Conservation (phyloP, 352 stramenopile species). For the Bremia lactucae region DNA sequence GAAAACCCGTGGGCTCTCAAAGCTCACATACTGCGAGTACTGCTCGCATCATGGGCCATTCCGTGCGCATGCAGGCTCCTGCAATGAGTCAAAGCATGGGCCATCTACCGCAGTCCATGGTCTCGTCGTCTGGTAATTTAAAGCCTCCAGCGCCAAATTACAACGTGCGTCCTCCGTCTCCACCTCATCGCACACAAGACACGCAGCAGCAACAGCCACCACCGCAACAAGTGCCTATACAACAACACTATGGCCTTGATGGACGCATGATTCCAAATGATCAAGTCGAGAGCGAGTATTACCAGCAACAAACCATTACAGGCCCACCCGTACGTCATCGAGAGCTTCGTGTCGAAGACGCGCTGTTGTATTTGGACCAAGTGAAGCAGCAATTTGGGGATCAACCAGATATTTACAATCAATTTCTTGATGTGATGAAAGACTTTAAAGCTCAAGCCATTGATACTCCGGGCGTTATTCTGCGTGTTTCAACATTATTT, state of each 20-base stretch:
- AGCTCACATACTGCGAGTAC: conserved; percentile 13
- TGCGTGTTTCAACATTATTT: conserved; percentile 97
- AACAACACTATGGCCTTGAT: conserved; percentile 52
- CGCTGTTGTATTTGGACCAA: conserved; percentile 98
- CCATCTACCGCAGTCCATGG: conserved; percentile 23
- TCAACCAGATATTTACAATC: conserved; percentile 99
- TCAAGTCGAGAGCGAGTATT: conserved; percentile 32
- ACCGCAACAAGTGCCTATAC: conserved; percentile 28
- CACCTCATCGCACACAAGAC: conserved; percentile 26
- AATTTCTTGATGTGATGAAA: conserved; percentile 99
- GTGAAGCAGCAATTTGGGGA: conserved; percentile 99
- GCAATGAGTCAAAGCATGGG: conserved; percentile 37
- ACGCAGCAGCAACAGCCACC: conserved; percentile 38
- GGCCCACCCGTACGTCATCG: conserved; percentile 38
- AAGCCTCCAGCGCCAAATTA: conserved; percentile 26
- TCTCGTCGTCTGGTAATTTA: conserved; percentile 16
- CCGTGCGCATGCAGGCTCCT: conserved; percentile 45
- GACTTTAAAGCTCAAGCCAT: conserved; percentile 99
- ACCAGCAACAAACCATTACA: conserved; percentile 22
- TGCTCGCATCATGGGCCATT: conserved; percentile 37
- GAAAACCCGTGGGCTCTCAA: conserved; percentile 32
- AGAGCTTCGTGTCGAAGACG: conserved; percentile 93
- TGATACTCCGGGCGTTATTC: conserved; percentile 97
- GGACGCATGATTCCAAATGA: conserved; percentile 35
- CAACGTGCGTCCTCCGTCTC: conserved; percentile 33